phyloP scores from a whole-genome alignment of 2,329 filamentous ascomycete genomes.

The Alternaria dauci region DNA sequence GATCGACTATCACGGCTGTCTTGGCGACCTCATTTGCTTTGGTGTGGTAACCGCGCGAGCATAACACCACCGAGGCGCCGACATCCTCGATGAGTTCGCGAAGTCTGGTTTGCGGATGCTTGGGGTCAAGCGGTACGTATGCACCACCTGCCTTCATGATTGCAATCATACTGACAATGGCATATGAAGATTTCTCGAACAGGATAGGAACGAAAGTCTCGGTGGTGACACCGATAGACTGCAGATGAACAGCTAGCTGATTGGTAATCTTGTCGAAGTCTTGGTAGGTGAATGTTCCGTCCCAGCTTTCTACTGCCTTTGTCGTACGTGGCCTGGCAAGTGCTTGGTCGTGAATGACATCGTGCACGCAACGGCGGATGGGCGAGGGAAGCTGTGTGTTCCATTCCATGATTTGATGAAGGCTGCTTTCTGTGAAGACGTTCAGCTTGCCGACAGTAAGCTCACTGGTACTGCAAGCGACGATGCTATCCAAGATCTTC shows the following conservation, averaged over 20 bases:
- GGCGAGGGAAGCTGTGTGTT: slow-evolving; percentile 37
- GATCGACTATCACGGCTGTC: slow-evolving; percentile 43
- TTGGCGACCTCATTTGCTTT: slow-evolving; percentile 36
- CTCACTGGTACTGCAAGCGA: slow-evolving; percentile 22
- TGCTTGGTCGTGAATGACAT: slow-evolving; percentile 42
- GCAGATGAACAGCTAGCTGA: slow-evolving; percentile 37
- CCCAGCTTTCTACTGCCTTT: slow-evolving; percentile 44
- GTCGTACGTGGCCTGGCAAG: slow-evolving; percentile 37
- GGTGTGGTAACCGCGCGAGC: slow-evolving; percentile 31
- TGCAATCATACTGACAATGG: slow-evolving; percentile 46
- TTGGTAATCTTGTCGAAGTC: slow-evolving; percentile 44
- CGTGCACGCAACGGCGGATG: slow-evolving; percentile 41
- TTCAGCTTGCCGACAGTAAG: slow-evolving; percentile 38
- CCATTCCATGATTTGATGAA: slow-evolving; percentile 40
- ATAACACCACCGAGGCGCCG: slow-evolving; percentile 39
- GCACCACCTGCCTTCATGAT: slow-evolving; percentile 52
- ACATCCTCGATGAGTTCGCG: slow-evolving; percentile 46
- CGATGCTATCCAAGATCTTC: slow-evolving; percentile 35
- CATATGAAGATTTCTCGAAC: slow-evolving; percentile 48
- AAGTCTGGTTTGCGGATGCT: slow-evolving; percentile 48
- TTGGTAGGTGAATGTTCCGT: slow-evolving; percentile 44
- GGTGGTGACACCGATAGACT: slow-evolving; percentile 34
- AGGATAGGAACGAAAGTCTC: slow-evolving; percentile 48
- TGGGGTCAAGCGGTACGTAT: slow-evolving; percentile 51
- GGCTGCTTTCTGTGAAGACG: slow-evolving; percentile 30